These are phyloP conservation scores for Apophysomyces trapeziformis DNA, from an alignment of 371 early-diverging fungal genomes.

Conservation along the genomic window DNA sequence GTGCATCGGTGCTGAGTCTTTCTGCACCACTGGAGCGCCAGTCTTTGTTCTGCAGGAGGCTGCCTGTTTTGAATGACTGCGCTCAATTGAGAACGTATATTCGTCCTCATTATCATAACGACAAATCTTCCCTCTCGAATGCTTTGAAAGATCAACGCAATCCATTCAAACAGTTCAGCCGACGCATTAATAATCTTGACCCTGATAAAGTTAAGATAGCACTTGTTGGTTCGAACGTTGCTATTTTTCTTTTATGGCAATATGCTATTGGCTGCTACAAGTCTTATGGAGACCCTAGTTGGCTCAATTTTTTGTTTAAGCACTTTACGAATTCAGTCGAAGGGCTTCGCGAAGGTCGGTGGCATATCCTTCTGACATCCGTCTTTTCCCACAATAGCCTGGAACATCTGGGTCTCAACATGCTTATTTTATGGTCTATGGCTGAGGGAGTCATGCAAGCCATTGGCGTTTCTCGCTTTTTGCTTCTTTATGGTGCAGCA, in stretches of 20 bases:
- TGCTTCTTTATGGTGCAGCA: conserved; percentile 44
- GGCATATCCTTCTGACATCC: conserved; percentile 56
- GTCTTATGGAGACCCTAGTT: conserved; percentile 49
- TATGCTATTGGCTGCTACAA: conserved; percentile 51
- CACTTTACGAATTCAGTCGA: conserved; percentile 50
- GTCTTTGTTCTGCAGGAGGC: neutral
- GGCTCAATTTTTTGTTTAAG: conserved; percentile 49
- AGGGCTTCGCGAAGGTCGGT: conserved; percentile 38
- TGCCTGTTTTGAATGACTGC: neutral
- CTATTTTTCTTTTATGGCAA: conserved; percentile 56
- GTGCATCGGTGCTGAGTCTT: neutral
- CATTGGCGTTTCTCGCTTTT: conserved; percentile 47
- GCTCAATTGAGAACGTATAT: conserved; percentile 19
- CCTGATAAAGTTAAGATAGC: conserved; percentile 49
- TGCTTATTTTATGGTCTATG: conserved; percentile 55
- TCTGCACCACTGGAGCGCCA: neutral
- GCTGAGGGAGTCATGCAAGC: conserved; percentile 48
- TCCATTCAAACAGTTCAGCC: conserved; percentile 31
- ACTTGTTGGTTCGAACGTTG: conserved; percentile 53
- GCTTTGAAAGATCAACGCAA: conserved; percentile 26
- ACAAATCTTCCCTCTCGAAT: conserved; percentile 26
- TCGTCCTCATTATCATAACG: conserved; percentile 40
- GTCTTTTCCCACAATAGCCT: conserved; percentile 54
- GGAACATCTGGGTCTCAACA: conserved; percentile 57
- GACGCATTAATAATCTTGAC: conserved; percentile 30